These are phyloP conservation scores for Magnolia sinica DNA, from an alignment of 164 flowering plant species.

Conservation along the genomic window DNA sequence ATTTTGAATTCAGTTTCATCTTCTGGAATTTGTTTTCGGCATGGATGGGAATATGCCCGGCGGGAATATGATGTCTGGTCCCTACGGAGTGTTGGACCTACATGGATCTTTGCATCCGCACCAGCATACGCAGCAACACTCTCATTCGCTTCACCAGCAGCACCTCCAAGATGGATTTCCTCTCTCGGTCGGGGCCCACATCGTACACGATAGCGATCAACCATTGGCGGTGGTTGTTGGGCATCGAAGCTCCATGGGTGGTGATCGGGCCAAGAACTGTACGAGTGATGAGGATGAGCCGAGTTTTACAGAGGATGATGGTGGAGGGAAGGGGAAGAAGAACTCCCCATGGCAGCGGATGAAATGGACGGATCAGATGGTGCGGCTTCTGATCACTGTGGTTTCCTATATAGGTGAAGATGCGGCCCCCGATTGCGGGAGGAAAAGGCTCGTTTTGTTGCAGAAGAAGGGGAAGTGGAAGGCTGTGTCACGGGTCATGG, in stretches of 20 bases:
- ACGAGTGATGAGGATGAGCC: constrained; percentile 23
- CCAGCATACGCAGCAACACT: constrained; percentile 9
- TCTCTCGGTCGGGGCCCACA: constrained; percentile 3
- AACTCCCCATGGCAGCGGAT: constrained; percentile 22
- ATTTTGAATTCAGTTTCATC: background rate
- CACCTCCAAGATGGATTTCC: constrained; percentile 19
- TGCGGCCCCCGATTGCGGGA: constrained; percentile 16
- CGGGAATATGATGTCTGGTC: constrained; percentile 15
- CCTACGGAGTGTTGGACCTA: constrained; percentile 15
- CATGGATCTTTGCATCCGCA: constrained; percentile 17
- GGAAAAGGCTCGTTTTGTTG: constrained; percentile 29
- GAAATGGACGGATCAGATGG: constrained; percentile 24
- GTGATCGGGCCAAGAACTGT: constrained; percentile 9
- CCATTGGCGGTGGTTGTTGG: background rate
- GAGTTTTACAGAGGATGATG: constrained; percentile 18
- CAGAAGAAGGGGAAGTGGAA: constrained; percentile 50
- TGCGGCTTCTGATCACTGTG: constrained; percentile 13
- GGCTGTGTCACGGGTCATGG: constrained; percentile 41
- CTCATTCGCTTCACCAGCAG: constrained; percentile 5
- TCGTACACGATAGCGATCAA: constrained; percentile 4
- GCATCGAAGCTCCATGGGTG: background rate
- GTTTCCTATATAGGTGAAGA: constrained; percentile 20
- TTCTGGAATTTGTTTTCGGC: background rate
- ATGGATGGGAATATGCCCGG: constrained; percentile 21
- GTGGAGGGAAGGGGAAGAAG: constrained; percentile 19